Conservation (phyloP, 1,284 basidiomycete genomes). For the Naganishia liquefaciens region DNA sequence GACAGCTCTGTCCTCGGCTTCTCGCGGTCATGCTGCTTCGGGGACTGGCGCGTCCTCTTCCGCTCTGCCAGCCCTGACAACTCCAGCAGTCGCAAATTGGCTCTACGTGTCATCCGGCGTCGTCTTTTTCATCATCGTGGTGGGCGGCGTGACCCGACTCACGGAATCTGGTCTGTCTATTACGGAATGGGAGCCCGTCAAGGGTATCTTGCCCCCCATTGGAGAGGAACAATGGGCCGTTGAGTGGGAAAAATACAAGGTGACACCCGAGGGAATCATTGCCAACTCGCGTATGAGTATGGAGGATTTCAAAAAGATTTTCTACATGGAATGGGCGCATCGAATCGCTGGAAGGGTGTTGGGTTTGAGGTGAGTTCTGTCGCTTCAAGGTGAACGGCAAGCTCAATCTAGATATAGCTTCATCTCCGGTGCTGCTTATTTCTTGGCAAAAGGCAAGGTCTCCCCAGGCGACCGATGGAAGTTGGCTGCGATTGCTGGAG, state of each 20-base stretch:
- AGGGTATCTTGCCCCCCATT: constrained; percentile 83
- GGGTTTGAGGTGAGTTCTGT: constrained; percentile 59
- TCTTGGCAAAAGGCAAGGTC: constrained; percentile 68
- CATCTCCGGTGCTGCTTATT: constrained; percentile 77
- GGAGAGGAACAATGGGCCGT: constrained; percentile 75
- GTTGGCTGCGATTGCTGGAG: constrained; percentile 69
- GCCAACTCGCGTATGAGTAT: constrained; percentile 84
- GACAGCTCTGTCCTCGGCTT: background rate
- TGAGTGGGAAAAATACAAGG: constrained; percentile 94
- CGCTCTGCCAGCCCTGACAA: constrained; percentile 63
- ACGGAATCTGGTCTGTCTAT: constrained; percentile 98
- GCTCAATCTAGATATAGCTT: constrained; percentile 59
- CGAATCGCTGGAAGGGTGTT: constrained; percentile 89
- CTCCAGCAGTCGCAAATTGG: constrained; percentile 74
- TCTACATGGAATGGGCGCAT: constrained; percentile 98
- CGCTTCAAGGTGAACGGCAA: background rate
- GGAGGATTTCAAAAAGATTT: constrained; percentile 93
- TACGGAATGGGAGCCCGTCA: constrained; percentile 95
- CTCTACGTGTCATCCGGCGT: constrained; percentile 78
- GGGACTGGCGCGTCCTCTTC: background rate
- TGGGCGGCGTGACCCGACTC: constrained; percentile 93
- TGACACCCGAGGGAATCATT: constrained; percentile 90
- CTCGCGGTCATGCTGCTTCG: background rate
- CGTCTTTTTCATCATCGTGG: constrained; percentile 88
- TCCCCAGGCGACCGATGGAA: constrained; percentile 64